These are phyloP conservation scores for Russula olivacea DNA, from an alignment of 768 basidiomycete genomes.

Conservation along the genomic window DNA sequence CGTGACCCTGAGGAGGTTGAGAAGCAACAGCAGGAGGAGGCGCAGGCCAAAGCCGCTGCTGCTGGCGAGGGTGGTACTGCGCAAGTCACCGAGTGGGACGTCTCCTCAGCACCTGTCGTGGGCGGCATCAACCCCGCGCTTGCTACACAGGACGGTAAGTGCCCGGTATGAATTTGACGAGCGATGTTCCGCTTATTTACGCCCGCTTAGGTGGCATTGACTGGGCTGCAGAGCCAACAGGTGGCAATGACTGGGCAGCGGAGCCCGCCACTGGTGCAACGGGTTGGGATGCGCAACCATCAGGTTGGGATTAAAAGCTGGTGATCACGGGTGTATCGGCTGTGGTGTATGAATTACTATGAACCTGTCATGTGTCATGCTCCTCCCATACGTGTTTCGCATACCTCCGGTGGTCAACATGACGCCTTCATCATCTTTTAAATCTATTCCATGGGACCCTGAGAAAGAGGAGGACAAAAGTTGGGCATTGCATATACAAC, in stretches of 20 bases:
- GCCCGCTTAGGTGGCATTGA: slow-evolving; percentile 32
- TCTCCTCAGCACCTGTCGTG: slow-evolving; percentile 56
- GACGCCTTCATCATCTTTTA: background rate
- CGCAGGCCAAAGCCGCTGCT: slow-evolving; percentile 70
- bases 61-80: slow-evolving; percentile 51
- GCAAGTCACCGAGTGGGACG: slow-evolving; percentile 67
- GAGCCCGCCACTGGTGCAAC: slow-evolving; percentile 27
- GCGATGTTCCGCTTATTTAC: background rate
- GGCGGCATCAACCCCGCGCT: slow-evolving; percentile 75
- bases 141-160: slow-evolving; percentile 55
- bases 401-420: slow-evolving; percentile 13
- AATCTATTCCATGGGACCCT: background rate
- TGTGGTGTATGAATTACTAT: slow-evolving; percentile 18
- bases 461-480: background rate
- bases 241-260: slow-evolving; percentile 30
- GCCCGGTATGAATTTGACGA: slow-evolving; percentile 15
- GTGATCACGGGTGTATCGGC: slow-evolving; percentile 4
- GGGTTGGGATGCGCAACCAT: slow-evolving; percentile 17
- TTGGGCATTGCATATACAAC: slow-evolving; percentile 10
- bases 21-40: slow-evolving; percentile 94
- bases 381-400: slow-evolving; percentile 8
- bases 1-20: slow-evolving; percentile 99
- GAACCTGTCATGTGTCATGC: slow-evolving; percentile 12
- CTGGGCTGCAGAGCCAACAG: slow-evolving; percentile 34
- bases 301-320: slow-evolving; percentile 25